These are phyloP conservation scores for Peziza echinospora DNA, from an alignment of 495 filamentous ascomycete species.

Conservation along the genomic window DNA sequence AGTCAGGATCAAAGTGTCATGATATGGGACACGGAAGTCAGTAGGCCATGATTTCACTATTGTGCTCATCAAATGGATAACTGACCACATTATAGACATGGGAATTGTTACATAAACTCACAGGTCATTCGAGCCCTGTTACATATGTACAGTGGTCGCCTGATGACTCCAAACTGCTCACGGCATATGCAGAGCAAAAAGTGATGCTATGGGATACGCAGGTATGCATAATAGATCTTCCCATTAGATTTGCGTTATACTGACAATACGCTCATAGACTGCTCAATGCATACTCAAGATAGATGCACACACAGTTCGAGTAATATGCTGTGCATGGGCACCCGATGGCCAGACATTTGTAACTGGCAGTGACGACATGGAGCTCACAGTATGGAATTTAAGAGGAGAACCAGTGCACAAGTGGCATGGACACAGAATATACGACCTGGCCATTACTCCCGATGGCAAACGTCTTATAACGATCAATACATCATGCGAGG, in stretches of 20 bases:
- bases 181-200: conserved; percentile 50
- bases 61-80: background rate
- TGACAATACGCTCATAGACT: no score
- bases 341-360: conserved; percentile 58
- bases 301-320: conserved; percentile 49
- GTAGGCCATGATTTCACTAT: conserved; percentile 2
- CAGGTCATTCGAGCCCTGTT: conserved; percentile 43
- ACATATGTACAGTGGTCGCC: conserved; percentile 76
- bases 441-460: conserved; percentile 60
- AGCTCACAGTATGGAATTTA: conserved; percentile 41
- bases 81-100: conserved; percentile 26
- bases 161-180: conserved; percentile 65
- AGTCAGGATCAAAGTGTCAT: conserved; percentile 50
- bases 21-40: conserved; percentile 52
- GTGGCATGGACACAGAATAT: conserved; percentile 50
- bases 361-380: conserved; percentile 53
- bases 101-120: conserved; percentile 38
- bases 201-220: conserved; percentile 61
- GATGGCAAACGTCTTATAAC: conserved; percentile 61
- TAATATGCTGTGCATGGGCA: conserved; percentile 71
- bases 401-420: conserved; percentile 34
- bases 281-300: conserved; percentile 30
- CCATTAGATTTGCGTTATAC: no score
- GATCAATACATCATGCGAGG: conserved; percentile 42
- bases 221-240: no score